Evolutionary conservation across 257 asterid species (phyloP), one percentile per base, ranked within the genome.

Genomic region (Jaltomata sinuosa): DNA sequence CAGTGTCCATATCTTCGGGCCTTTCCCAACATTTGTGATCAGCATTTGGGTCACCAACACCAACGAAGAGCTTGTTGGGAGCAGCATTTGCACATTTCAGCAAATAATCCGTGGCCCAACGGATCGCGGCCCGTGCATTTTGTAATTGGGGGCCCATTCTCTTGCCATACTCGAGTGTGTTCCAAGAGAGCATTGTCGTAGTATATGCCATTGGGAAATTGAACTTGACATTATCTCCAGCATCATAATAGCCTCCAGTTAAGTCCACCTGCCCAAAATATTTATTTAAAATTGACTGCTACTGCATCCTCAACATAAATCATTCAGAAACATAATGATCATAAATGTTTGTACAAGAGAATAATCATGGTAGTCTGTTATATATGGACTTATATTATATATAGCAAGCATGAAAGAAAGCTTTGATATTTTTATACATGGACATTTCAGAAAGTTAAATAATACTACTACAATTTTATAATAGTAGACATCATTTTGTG

Each of bases 1-100:
- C 19, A 3, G 98, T 91, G 91, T 94, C 99, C 97, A 95, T 95
- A 32, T 95, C 98, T 72, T 95, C 98, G 0, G 98, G 98, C 88
- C 98, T 88, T 86, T 94, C 95, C 98, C 98, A 95, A 22, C 99
- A 95, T 50, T n/a, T 87, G 55, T 95, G 99, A 89, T 95, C 99
- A 3, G 89, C 76, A 49, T 87, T 91, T 5, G 99, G 96, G 29
- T 95, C 98, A 0, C 99, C 99, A 1, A 95, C 97, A 11, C 97
- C 97, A 1, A 95, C 98, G 79, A 92, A 95, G 72, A 95, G 93
- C 85, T 79, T 87, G n/a, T 93, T 94, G 0, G 97, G 94, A 0
- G 97, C 89, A 80, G 97, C 88, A 4, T 89, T 87, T 27, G 97
- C 98, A 50, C 98, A 95, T 87, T 91, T 95, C 54, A 95, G 90